Evolutionary conservation across 2,329 filamentous ascomycete species (phyloP).

Genomic region (Rutstroemia sydowiana): DNA sequence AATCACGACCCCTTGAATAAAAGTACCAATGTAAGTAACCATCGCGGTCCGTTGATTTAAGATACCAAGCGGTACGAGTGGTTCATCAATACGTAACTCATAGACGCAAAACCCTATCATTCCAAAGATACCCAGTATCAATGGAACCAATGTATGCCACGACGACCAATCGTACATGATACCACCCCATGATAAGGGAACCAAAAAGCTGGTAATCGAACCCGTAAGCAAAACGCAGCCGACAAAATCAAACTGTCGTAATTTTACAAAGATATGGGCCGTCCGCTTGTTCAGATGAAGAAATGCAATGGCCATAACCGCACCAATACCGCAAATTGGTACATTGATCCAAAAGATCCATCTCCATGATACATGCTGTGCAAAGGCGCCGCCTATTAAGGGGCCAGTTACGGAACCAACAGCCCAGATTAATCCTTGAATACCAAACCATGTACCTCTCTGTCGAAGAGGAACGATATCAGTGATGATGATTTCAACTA

Average conservation of each 20-base stretch:
- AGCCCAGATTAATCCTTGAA: constrained; percentile 20
- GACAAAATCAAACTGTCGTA: constrained; percentile 47
- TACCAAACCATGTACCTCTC: constrained; percentile 31
- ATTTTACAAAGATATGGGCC: too few relatives aligned
- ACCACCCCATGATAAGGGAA: constrained; percentile 54
- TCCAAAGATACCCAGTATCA: constrained; percentile 45
- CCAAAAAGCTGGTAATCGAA: constrained; percentile 49
- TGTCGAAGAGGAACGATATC: constrained; percentile 10
- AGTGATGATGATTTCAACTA: constrained; percentile 6
- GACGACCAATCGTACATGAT: constrained; percentile 56
- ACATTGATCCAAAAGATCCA: too few relatives aligned
- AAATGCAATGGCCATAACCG: too few relatives aligned
- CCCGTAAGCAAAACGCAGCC: constrained; percentile 54
- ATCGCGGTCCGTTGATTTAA: constrained; percentile 41
- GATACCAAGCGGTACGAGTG: constrained; percentile 32
- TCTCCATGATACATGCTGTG: constrained; percentile 29
- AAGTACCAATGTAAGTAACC: constrained; percentile 42
- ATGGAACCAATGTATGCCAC: constrained; percentile 52
- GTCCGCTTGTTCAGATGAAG: too few relatives aligned
- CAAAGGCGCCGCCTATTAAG: constrained; percentile 28
- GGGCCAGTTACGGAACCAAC: constrained; percentile 25
- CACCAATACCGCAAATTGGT: too few relatives aligned
- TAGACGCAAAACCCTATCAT: constrained; percentile 46
- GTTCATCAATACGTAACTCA: constrained; percentile 31
- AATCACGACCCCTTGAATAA: constrained; percentile 47